phyloP scores from a whole-genome alignment of 2,329 filamentous ascomycete species.

The Xenoacremonium recifei region DNA sequence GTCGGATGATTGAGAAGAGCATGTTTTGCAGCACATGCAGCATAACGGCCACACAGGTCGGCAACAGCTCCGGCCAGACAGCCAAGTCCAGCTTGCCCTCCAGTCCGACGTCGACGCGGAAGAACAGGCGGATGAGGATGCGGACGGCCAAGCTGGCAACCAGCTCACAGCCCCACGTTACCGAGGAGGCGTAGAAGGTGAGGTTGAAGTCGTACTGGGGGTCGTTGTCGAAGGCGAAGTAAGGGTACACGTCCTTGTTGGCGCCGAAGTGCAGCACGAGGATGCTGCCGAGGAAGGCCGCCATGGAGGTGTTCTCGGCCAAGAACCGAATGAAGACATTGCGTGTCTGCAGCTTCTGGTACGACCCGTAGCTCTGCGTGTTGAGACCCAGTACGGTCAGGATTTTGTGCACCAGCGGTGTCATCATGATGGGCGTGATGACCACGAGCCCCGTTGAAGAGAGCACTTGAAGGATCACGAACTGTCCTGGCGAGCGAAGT shows the following conservation, averaged over 20 bases:
- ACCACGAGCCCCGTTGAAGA: constrained; percentile 63
- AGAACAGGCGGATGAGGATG: constrained; percentile 56
- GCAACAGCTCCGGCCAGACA: constrained; percentile 66
- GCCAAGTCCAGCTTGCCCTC: constrained; percentile 65
- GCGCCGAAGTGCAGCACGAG: constrained; percentile 64
- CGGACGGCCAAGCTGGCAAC: constrained; percentile 59
- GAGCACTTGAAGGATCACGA: constrained; percentile 63
- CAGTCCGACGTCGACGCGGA: constrained; percentile 60
- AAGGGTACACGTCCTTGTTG: constrained; percentile 68
- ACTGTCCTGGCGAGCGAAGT: constrained; percentile 63
- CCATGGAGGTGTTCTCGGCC: constrained; percentile 67
- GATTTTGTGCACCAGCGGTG: constrained; percentile 54
- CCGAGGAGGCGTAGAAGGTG: constrained; percentile 60
- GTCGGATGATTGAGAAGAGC: constrained; percentile 66
- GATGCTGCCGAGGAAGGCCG: constrained; percentile 64
- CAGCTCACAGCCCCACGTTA: constrained; percentile 68
- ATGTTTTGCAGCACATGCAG: constrained; percentile 71
- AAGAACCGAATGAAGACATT: constrained; percentile 68
- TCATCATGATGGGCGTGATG: constrained; percentile 64
- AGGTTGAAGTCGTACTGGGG: constrained; percentile 59
- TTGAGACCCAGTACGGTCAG: constrained; percentile 55
- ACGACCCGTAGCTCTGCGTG: constrained; percentile 58
- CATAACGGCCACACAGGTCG: constrained; percentile 64
- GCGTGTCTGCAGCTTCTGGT: constrained; percentile 64
- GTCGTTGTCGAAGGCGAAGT: constrained; percentile 60